Percentiles rank a stretch among this genome's conserved stretches.
Conservation (phyloP, 305 asterid species). For the Fraxinus xanthoxyloides region DNA sequence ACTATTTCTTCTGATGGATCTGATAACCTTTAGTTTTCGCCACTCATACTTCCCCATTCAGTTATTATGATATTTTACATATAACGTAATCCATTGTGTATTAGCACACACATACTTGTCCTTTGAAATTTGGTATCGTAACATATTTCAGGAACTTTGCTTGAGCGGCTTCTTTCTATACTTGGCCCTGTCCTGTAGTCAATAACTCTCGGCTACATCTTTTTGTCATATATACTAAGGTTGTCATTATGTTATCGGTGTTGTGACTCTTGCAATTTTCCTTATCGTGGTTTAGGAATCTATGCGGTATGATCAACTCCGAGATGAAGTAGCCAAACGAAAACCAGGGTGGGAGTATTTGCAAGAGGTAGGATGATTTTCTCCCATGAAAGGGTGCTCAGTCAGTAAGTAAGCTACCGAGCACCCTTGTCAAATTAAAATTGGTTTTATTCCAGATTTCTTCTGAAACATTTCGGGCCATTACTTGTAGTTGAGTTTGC, state of each 20-base stretch:
- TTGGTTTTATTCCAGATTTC: not conserved
- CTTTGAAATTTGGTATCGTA: not conserved
- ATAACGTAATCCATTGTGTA: not conserved
- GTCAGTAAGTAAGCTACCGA: not conserved
- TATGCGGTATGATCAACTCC: constrained; percentile 84
- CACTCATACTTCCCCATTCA: constrained; percentile 12
- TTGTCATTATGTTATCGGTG: constrained; percentile 10
- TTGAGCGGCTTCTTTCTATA: not conserved
- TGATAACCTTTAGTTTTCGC: constrained; percentile 3
- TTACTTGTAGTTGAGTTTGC: not conserved
- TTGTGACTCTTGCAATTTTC: constrained; percentile 14
- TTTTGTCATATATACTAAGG: constrained; percentile 7
- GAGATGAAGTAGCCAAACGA: constrained; percentile 76
- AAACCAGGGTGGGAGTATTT: constrained; percentile 96
- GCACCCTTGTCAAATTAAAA: not conserved
- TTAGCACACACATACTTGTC: not conserved
- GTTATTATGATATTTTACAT: not conserved
- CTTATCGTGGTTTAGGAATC: constrained; percentile 58
- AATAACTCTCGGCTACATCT: constrained; percentile 1
- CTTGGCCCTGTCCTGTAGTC: not conserved
- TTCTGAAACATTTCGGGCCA: not conserved
- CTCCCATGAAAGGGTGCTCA: not conserved
- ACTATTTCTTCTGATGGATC: not conserved
- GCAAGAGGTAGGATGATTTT: constrained; percentile 68
- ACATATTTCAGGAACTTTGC: constrained; percentile 1